Percentiles rank a stretch among this genome's conserved stretches.
These are phyloP conservation scores for Pistacia integerrima DNA, from an alignment of 345 rosid genomes.

Conservation along the genomic window DNA sequence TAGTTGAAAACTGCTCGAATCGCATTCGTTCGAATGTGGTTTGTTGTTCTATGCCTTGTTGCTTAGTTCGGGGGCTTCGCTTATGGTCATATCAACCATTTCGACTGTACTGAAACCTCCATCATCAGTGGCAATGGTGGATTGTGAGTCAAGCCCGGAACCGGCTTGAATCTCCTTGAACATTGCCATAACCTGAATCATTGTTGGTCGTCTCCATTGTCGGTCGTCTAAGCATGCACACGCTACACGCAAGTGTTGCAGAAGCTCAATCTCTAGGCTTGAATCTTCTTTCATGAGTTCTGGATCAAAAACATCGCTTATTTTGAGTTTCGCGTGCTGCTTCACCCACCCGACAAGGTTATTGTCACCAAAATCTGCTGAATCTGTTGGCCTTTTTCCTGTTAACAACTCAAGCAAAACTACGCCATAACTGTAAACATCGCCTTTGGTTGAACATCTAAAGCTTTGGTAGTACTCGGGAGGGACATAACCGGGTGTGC, in stretches of 20 bases:
- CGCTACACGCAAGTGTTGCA: constrained; percentile 72
- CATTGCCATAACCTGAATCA: constrained; percentile 76
- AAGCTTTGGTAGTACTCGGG: constrained; percentile 97
- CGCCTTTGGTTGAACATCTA: constrained; percentile 86
- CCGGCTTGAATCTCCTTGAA: constrained; percentile 85
- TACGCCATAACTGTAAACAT: constrained; percentile 94
- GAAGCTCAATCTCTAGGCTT: constrained; percentile 66
- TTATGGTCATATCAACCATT: constrained; percentile 77
- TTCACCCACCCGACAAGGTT: constrained; percentile 99
- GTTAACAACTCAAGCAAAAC: constrained; percentile 90
- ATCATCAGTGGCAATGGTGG: constrained; percentile 69
- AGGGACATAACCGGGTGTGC: constrained; percentile 98
- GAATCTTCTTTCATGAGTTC: constrained; percentile 78
- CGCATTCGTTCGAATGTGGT: neutral
- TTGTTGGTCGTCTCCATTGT: constrained; percentile 65
- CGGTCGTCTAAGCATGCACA: constrained; percentile 85
- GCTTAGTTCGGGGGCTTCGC: constrained; percentile 64
- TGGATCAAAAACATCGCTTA: constrained; percentile 82
- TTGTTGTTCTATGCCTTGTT: constrained; percentile 35
- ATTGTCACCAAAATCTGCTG: constrained; percentile 95
- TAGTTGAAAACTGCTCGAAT: constrained; percentile 20
- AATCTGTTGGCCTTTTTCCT: constrained; percentile 88
- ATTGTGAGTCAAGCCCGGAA: constrained; percentile 73
- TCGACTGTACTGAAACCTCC: constrained; percentile 61
- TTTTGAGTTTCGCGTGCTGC: constrained; percentile 74